Conservation (phyloP, 345 rosid species). For the Gossypium thurberi region DNA sequence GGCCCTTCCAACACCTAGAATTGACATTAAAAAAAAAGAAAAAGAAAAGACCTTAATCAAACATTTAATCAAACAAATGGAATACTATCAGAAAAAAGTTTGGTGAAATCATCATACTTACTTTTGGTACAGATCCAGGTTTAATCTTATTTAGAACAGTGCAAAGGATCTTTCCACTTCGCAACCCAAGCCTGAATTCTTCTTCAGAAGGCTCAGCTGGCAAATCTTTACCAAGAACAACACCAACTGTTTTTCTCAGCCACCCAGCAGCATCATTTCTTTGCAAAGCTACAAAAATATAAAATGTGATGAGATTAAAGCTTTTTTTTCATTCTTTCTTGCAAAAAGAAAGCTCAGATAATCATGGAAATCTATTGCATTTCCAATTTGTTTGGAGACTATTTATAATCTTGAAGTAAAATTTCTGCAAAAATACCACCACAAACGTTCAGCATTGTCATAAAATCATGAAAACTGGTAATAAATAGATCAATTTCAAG, state of each 20-base stretch:
- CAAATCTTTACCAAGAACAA: conserved; percentile 69
- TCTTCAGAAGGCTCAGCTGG: conserved; percentile 89
- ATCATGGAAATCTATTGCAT: background rate
- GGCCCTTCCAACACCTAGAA: conserved; percentile 77
- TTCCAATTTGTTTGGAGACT: background rate
- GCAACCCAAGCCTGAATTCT: conserved; percentile 80
- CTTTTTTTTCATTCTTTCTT: background rate
- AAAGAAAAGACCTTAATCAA: no score
- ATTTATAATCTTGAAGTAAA: background rate
- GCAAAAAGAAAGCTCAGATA: background rate
- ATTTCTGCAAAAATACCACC: conserved; percentile 1
- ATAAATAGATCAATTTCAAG: background rate
- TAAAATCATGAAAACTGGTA: background rate
- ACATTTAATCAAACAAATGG: background rate
- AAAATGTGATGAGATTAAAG: background rate
- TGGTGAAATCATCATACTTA: conserved; percentile 25
- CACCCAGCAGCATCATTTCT: conserved; percentile 87
- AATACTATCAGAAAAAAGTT: background rate
- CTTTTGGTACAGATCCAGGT: conserved; percentile 81
- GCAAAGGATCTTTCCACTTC: conserved; percentile 88
- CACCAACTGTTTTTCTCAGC: conserved; percentile 72
- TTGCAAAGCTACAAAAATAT: conserved; percentile 43
- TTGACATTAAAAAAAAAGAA: background rate
- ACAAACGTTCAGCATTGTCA: background rate
- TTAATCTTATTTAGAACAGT: conserved; percentile 78